Evolutionary conservation across 495 filamentous ascomycete genomes (phyloP), one percentile per base, ranked within the genome.

Genomic region (Penicillium psychrofluorescens): DNA sequence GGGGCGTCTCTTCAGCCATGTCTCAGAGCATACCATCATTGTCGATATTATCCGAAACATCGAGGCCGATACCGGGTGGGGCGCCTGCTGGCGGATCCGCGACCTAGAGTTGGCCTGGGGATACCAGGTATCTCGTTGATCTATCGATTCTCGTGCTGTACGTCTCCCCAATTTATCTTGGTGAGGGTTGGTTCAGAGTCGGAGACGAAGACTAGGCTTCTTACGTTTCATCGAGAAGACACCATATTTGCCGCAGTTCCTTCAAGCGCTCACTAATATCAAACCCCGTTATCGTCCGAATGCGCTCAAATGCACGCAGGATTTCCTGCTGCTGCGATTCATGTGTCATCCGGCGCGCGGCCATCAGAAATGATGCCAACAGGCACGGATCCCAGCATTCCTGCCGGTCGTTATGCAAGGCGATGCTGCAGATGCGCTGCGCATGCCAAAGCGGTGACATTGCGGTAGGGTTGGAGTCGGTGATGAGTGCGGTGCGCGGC

Each of bases 71-170:
- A 71, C 67, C 8, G 71, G 71, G 7, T 76, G 72, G 72, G 67
- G 61, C 10, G 58, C 59, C 8, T 63, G 59, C 35, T 76, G 70
- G 72, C 55, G 70, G 3, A 67, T 73, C 30, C 55, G 53, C 5
- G 71, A 75, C 50, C 45, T 76, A 34, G 62, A 72, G 40, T 38
- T 58, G 39, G 55, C 60, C 10, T 76, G 71, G 70, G 71, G 71
- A 4, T 73, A 73, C 38, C 56, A 56, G 40, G 11, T 51, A 11
- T 35, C 49, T 32, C 48, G 53, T 22, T 22, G 22, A 22, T 22
- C 22, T 22, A 4, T 22, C 22, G 22, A 22, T 22, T 22, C 22
- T 22, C 22, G 22, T 3, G 2, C 22, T 22, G 22, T 22, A 3
- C 22, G 2, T 22, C 22, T 22, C 22, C 22, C 2, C 22, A 44